Base-by-base conservation (phyloP, 306 rosid genomes). In the Lathyrus sativus region DNA sequence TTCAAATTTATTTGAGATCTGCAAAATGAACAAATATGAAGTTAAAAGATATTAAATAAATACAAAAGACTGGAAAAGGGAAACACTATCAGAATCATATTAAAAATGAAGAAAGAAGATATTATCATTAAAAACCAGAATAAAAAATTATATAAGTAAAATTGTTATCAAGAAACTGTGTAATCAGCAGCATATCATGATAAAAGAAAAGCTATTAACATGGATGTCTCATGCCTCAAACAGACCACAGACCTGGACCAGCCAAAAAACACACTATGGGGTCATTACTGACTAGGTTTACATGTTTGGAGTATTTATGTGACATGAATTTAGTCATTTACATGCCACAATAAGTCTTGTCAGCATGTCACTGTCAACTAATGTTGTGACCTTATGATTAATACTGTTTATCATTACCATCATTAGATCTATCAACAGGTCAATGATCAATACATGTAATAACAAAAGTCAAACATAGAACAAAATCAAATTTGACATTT, bases 1-100 rank as follows among this genome's bases (percentile, higher is more conserved):
- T 75, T 93, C 99, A 51, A 90, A 90, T 73, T 82, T 93, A 68
- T 85, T 62, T 11, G 97, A 93, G 67, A 93, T 88, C 96, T 93
- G 91, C 88, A 86, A 42, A 72, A 74, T 5, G 62, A 84, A 62
- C 55, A 77, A 45, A 35, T 38, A 41, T 18, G 9, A 48, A 57
- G 68, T 70, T 38, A 41, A 57, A 45, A 69, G 17, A 44, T 76
- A 24, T 49, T 13, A 43, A 43, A 12, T 1, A 43, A 3, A 49
- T 66, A 39, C 12, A 63, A 22, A 65, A 58, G 17, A 49, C 55
- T 41, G 7, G 39, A 26, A 49, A 8, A 70, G 26, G 67, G 29
- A 68, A 42, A 56, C 26, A 62, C 9, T 41, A 33, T 22, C 35
- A 73, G 19, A 64, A 56, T 42, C 46, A 58, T 38, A 50, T 11